Evolutionary conservation across 2,329 filamentous ascomycete species (phyloP), one percentile per base, ranked within the genome.

Genomic region (Cercospora nicotianae): DNA sequence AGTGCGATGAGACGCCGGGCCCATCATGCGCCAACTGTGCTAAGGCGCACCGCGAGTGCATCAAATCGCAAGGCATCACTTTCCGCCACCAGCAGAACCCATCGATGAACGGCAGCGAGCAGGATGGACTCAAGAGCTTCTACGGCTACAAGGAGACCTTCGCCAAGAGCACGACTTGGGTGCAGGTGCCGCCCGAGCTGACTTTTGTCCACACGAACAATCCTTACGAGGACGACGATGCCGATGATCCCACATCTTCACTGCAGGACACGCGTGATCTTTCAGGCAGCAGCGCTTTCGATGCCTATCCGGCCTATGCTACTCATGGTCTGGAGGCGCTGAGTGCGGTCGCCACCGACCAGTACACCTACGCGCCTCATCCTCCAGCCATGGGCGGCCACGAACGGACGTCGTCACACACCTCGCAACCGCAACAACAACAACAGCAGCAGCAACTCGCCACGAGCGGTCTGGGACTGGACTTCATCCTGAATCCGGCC

Each of bases 61-160:
- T 86, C 57, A 86, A 86, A 26, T 87, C 85, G 74, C 86, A 87
- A 69, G 87, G 87, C 62, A 85, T 90, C 72, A 86, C 89, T 55
- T 90, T 90, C 74, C 85, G 88, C 65, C 88, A 90, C 77, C 87
- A 90, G 74, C 88, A 90, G 78, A 90, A 90, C 83, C 87, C 87
- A 31, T 89, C 87, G 20, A 88, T 90, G 87, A 90, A 89, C 67
- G 83, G 85, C 60, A 75, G 77, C 42, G 80, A 81, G 55, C 78
- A 78, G 4, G 77, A 76, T 39, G 82, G 80, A 60, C 78, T 89
- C 69, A 86, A 86, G 69, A 84, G 85, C 18, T 90, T 89, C 76
- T 90, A 89, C 75, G 86, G 86, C 26, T 89, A 90, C 77, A 88
- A 87, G 75, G 87, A 89, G 77, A 89, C 87, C 2, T 90, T 90